Evolutionary conservation across 306 rosid species (phyloP).

Genomic region (Cucurbita pepo): DNA sequence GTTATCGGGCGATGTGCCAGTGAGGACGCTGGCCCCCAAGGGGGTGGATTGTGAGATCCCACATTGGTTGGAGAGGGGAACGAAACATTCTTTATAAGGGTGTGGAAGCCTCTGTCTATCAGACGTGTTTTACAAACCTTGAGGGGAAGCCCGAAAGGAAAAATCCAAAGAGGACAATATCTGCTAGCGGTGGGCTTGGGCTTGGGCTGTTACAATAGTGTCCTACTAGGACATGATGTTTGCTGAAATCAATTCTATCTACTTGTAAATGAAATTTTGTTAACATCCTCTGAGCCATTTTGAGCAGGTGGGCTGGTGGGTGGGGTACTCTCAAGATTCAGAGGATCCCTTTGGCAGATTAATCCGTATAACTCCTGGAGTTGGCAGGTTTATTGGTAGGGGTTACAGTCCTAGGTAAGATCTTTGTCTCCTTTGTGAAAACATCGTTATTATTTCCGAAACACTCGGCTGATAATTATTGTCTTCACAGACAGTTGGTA

Average conservation of each 20-base stretch:
- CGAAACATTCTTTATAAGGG: no score
- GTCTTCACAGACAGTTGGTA: constrained; percentile 67
- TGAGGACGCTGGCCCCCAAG: no score
- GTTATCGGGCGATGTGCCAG: no score
- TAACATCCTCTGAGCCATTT: constrained; percentile 9
- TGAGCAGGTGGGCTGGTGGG: constrained; percentile 98
- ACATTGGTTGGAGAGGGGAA: no score
- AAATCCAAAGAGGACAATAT: no score
- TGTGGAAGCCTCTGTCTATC: no score
- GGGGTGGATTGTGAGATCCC: no score
- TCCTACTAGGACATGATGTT: background rate
- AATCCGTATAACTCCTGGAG: constrained; percentile 65
- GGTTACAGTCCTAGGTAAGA: constrained; percentile 78
- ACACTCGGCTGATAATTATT: constrained; percentile 12
- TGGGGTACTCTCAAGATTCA: constrained; percentile 74
- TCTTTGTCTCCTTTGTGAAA: constrained; percentile 9
- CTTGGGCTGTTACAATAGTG: background rate
- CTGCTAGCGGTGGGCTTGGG: no score
- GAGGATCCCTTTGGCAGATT: constrained; percentile 88
- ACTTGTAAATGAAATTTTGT: background rate
- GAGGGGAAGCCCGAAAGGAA: no score
- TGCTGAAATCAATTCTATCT: background rate
- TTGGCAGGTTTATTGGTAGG: constrained; percentile 77
- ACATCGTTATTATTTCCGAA: background rate
- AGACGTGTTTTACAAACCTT: no score